These are phyloP conservation scores for Eimeria praecox DNA, from an alignment of 169 alveolate species.

Conservation along the genomic window DNA sequence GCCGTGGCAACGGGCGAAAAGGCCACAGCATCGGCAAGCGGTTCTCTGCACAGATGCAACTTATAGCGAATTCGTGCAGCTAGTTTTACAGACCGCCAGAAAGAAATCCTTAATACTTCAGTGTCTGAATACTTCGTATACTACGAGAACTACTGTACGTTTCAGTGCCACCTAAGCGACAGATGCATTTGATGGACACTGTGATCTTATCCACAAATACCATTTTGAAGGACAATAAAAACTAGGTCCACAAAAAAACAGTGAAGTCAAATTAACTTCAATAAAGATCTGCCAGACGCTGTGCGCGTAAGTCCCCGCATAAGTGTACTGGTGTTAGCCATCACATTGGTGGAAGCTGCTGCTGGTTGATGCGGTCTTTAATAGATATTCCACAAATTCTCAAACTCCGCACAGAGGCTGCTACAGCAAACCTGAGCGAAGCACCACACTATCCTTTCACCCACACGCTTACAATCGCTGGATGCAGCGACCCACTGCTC, in stretches of 20 bases:
- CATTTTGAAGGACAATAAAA: not conserved
- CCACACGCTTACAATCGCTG: not conserved
- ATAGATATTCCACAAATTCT: slow-evolving; percentile 59
- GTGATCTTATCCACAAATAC: not conserved
- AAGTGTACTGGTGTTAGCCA: too few species aligned
- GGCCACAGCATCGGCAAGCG: not conserved
- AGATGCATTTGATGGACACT: too few species aligned
- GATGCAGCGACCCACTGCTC: not conserved
- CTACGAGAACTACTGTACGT: not conserved
- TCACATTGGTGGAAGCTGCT: not conserved
- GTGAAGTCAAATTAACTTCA: not conserved
- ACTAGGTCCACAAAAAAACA: not conserved
- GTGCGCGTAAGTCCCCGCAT: not conserved
- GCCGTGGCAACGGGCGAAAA: not conserved
- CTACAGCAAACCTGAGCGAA: slow-evolving; percentile 77
- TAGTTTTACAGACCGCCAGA: not conserved
- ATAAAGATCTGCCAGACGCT: not conserved
- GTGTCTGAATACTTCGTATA: not conserved
- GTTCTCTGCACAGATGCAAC: slow-evolving; percentile 14
- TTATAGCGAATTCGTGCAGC: slow-evolving; percentile 8
- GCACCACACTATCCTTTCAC: not conserved
- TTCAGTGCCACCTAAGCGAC: not conserved
- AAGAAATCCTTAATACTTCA: not conserved
- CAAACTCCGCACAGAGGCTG: slow-evolving; percentile 81
- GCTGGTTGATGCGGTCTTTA: not conserved